Conservation (phyloP, 202 grass and related monocot species). For the Schoenoplectus triqueter region DNA sequence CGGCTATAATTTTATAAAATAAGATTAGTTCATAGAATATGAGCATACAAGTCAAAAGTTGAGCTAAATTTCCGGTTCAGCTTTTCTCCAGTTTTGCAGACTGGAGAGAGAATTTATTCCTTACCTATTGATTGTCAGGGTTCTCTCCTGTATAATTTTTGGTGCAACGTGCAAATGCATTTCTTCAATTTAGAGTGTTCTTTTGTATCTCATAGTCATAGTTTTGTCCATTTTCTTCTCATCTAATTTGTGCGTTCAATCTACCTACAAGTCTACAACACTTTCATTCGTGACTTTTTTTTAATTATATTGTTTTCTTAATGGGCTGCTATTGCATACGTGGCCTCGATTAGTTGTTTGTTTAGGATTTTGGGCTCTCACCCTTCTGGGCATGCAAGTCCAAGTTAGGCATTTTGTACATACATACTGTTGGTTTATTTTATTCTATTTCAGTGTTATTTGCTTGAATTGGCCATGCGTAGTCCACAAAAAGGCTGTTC, state of each 20-base stretch:
- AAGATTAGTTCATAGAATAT: neutral
- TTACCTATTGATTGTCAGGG: neutral
- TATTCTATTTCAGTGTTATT: neutral
- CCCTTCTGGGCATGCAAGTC: neutral
- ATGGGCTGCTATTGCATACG: neutral
- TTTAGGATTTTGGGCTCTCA: neutral
- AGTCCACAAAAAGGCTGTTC: neutral
- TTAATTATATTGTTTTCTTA: neutral
- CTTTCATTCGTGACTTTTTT: too few relatives aligned
- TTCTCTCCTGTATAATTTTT: neutral
- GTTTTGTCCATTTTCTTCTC: neutral
- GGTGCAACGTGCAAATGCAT: constrained; percentile 1
- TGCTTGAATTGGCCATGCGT: neutral
- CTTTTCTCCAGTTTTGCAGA: constrained; percentile 28
- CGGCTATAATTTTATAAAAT: neutral
- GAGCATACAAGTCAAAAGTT: constrained; percentile 18
- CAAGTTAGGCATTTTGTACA: neutral
- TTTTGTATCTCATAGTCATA: neutral
- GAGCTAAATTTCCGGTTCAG: neutral
- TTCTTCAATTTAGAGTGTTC: neutral
- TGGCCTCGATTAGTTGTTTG: neutral
- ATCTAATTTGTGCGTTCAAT: neutral
- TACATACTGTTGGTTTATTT: neutral
- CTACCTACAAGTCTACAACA: too few relatives aligned
- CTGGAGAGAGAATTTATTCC: constrained; percentile 7